phyloP scores from a whole-genome alignment of 257 asterid genomes.

The Solanum stenotomum region DNA sequence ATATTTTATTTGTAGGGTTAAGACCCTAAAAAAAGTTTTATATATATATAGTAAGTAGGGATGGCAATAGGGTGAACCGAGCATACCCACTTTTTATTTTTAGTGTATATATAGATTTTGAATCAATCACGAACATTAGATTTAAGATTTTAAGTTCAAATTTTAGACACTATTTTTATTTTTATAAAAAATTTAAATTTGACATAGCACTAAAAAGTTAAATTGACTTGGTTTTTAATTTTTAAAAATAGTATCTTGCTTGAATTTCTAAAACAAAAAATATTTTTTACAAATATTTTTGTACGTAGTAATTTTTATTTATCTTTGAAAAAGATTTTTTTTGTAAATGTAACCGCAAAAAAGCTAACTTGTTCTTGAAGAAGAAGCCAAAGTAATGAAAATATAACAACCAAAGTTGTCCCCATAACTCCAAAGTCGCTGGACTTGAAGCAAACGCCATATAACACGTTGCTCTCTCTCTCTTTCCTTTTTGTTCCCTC shows the following conservation, averaged over 20 bases:
- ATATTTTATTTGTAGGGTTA: no score
- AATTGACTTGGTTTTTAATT: neutral
- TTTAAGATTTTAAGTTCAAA: no score
- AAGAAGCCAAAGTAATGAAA: neutral
- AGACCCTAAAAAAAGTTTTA: no score
- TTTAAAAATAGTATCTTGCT: neutral
- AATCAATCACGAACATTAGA: no score
- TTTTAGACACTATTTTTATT: no score
- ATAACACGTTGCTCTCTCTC: neutral
- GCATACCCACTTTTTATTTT: no score
- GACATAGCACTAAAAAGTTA: no score
- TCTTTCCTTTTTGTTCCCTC: neutral
- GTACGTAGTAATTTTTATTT: neutral
- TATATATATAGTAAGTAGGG: no score
- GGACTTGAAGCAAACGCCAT: neutral
- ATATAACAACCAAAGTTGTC: neutral
- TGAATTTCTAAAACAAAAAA: neutral
- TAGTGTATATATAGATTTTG: no score
- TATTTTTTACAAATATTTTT: neutral
- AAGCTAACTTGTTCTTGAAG: constrained; percentile 2
- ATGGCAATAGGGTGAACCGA: no score
- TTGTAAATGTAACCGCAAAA: neutral
- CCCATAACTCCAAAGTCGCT: neutral
- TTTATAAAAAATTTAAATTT: no score
- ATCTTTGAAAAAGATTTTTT: neutral